These are phyloP conservation scores for Cladosporium sp. DNA, from an alignment of 2,329 filamentous ascomycete genomes.

Conservation along the genomic window DNA sequence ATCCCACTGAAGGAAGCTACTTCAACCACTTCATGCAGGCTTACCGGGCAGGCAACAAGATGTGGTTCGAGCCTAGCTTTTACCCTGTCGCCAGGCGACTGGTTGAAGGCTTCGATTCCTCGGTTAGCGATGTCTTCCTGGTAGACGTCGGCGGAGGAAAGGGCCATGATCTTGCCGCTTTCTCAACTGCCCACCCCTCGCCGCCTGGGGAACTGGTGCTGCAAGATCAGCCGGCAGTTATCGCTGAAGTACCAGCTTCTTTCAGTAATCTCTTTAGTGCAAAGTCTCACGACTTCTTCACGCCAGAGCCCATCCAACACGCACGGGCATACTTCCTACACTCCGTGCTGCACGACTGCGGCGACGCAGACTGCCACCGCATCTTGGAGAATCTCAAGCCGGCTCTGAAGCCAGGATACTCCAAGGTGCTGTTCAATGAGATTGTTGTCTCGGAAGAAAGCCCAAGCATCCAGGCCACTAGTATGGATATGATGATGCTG, in stretches of 20 bases:
- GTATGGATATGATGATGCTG: slow-evolving; percentile 41
- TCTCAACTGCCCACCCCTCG: slow-evolving; percentile 15
- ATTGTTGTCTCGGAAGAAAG: slow-evolving; percentile 19
- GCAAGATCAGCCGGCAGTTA: slow-evolving; percentile 23
- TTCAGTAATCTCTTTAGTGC: background rate
- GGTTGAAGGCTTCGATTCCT: slow-evolving; percentile 13
- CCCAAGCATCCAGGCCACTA: slow-evolving; percentile 7
- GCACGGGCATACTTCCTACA: slow-evolving; percentile 24
- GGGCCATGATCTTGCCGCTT: slow-evolving; percentile 21
- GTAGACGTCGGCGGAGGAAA: slow-evolving; percentile 25
- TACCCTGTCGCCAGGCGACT: slow-evolving; percentile 15
- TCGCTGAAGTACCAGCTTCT: slow-evolving; percentile 15
- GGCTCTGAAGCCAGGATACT: slow-evolving; percentile 20
- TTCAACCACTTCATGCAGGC: slow-evolving; percentile 8
- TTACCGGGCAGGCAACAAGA: slow-evolving; percentile 30
- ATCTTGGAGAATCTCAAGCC: slow-evolving; percentile 19
- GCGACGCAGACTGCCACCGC: slow-evolving; percentile 18
- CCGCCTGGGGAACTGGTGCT: slow-evolving; percentile 22
- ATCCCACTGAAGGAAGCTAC: slow-evolving; percentile 5
- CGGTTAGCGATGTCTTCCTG: slow-evolving; percentile 15
- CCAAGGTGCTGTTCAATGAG: slow-evolving; percentile 23
- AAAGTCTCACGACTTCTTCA: slow-evolving; percentile 23
- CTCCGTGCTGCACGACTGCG: slow-evolving; percentile 24
- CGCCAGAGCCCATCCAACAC: slow-evolving; percentile 22
- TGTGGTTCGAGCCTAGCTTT: slow-evolving; percentile 33